Evolutionary conservation across 2,329 filamentous ascomycete species (phyloP), one percentile per base, ranked within the genome.

Genomic region (Clarireedia hainanense): DNA sequence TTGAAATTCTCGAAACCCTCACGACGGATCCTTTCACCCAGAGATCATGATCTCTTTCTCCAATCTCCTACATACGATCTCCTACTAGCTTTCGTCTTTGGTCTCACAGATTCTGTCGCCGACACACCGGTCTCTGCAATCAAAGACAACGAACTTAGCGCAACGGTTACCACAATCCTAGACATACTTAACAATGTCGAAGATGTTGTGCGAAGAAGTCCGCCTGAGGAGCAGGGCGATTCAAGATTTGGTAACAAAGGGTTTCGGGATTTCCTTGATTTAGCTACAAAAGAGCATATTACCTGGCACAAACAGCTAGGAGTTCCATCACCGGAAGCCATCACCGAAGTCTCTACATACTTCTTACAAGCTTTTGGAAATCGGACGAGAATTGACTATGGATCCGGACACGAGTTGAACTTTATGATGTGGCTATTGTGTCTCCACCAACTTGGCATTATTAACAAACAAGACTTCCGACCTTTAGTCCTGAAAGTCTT

Each of bases 391-490:
- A 94, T 99, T 66, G 94, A 99, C 74, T 99, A 99, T 70, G 94
- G 94, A 50, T 96, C 91, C 0, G 94, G 94, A 2, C 94, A 99
- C 71, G 94, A 99, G 74, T 80, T 99, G 60, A 97, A 99, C 75
- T 97, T 99, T 73, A 79, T 92, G 71, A 86, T 96, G 68, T 99
- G 92, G 91, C 80, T 97, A 37, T 80, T 99, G n/a, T 96, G 90
- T 68, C 83, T 99, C 0, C 89, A 94, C 70, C 88, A 92, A 67
- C 78, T 96, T 15, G 75, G 77, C 10, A 71, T 89, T 20, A 69
- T 97, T 37, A 73, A 79, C 0, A 69, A 71, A 5, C 64, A 76
- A 10, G 87, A 91, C 63, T 95, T 96, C 71, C 81, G 81, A 34
- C 74, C 85, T 4, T 70, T 97, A 24, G 83, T 90, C 1, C 80